Evolutionary conservation across 352 stramenopile genomes (phyloP).

Genomic region (Phytophthora kernoviae): DNA sequence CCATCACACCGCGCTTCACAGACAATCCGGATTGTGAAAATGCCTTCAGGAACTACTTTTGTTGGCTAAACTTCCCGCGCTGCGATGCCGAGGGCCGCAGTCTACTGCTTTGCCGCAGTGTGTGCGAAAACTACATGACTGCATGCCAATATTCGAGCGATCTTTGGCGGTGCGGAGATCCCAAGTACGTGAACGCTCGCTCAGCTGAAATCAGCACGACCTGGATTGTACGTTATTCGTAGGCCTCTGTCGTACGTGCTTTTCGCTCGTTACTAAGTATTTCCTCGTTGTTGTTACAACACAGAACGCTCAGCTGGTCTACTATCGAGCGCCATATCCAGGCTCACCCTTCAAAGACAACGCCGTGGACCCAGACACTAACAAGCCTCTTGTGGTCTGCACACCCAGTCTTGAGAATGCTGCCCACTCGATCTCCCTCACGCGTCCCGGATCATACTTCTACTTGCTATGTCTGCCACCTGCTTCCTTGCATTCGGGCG

Average conservation of each 20-base stretch:
- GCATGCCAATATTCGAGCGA: constrained; percentile 83
- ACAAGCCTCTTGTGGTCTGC: constrained; percentile 78
- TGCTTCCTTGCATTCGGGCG: constrained; percentile 7
- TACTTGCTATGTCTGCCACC: constrained; percentile 6
- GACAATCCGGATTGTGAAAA: constrained; percentile 90
- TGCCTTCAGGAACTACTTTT: constrained; percentile 91
- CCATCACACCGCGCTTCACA: constrained; percentile 78
- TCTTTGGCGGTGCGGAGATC: constrained; percentile 87
- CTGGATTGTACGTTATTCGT: constrained; percentile 51
- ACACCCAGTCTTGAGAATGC: constrained; percentile 83
- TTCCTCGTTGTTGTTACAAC: constrained; percentile 2
- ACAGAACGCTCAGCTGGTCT: constrained; percentile 71
- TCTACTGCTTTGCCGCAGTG: constrained; percentile 85
- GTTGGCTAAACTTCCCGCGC: constrained; percentile 92
- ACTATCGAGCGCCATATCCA: constrained; percentile 79
- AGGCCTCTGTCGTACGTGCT: not conserved
- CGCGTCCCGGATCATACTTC: constrained; percentile 4
- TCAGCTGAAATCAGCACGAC: constrained; percentile 63
- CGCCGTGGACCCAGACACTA: constrained; percentile 64
- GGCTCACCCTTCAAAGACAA: constrained; percentile 85
- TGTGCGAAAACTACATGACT: constrained; percentile 92
- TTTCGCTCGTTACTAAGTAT: not conserved
- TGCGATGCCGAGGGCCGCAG: constrained; percentile 85
- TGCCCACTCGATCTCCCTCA: constrained; percentile 6
- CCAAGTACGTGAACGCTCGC: constrained; percentile 73